A percentile compares a stretch with the other conserved stretches of the same genome.
Evolutionary conservation across 345 rosid genomes (phyloP).

Genomic region (Eucalyptus coolabah): DNA sequence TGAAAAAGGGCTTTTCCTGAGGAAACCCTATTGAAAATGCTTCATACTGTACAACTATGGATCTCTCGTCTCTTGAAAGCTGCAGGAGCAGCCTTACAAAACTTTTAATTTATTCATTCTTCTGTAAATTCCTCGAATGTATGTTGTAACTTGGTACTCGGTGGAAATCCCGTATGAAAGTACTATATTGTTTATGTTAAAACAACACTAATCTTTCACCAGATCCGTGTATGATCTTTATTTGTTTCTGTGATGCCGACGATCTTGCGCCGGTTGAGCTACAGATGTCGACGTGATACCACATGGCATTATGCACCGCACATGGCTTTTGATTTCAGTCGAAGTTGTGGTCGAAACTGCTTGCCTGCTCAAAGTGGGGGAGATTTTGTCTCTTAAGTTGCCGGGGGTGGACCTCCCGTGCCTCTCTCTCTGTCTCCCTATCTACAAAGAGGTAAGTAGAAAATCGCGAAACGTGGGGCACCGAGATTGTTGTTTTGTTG

Average conservation of each 20-base stretch:
- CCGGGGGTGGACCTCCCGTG: not conserved
- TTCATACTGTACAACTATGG: not conserved
- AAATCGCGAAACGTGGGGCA: not conserved
- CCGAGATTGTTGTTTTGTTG: not conserved
- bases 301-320: not conserved
- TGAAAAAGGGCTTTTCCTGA: not conserved
- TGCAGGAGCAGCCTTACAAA: constrained; percentile 1
- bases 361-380: not conserved
- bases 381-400: not conserved
- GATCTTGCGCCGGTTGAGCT: not conserved
- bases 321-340: not conserved
- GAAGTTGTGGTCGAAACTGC: not conserved
- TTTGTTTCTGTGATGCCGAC: not conserved
- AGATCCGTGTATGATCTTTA: not conserved
- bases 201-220: not conserved
- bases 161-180: not conserved
- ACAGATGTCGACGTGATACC: not conserved
- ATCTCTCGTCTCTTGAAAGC: not conserved
- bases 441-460: not conserved
- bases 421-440: not conserved
- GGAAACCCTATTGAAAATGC: not conserved
- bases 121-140: constrained; percentile 39
- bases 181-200: not conserved
- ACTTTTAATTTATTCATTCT: constrained; percentile 14
- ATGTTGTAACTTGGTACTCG: constrained; percentile 7